phyloP scores from a whole-genome alignment of 2,329 filamentous ascomycete genomes.

The Bipolaris sorokiniana region DNA sequence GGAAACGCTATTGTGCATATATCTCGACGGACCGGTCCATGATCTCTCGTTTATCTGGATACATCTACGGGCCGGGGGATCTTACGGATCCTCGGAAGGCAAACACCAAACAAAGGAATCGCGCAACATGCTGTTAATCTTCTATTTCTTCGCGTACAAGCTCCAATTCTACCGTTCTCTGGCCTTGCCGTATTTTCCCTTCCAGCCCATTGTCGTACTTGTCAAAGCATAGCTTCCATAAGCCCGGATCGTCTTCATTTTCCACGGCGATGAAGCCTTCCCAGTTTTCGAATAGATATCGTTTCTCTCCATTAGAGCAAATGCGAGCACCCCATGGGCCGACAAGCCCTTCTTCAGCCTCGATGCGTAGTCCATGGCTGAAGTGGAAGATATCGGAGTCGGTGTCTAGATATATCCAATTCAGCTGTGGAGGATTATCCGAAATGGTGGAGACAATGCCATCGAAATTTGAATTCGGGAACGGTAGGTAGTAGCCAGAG shows the following conservation, averaged over 20 bases:
- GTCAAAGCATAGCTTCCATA: slow-evolving; percentile 61
- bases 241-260: slow-evolving; percentile 52
- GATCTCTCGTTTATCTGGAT: neutral
- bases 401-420: slow-evolving; percentile 70
- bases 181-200: slow-evolving; percentile 36
- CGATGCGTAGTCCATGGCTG: slow-evolving; percentile 62
- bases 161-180: slow-evolving; percentile 27
- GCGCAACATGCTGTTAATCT: neutral
- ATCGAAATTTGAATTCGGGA: slow-evolving; percentile 53
- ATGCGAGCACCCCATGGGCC: slow-evolving; percentile 64
- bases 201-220: slow-evolving; percentile 52
- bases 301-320: slow-evolving; percentile 68
- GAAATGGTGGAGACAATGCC: slow-evolving; percentile 57
- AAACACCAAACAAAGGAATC: neutral
- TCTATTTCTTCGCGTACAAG: slow-evolving; percentile 22
- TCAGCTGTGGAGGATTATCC: slow-evolving; percentile 64
- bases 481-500: slow-evolving; percentile 56
- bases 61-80: neutral
- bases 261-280: slow-evolving; percentile 64
- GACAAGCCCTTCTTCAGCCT: slow-evolving; percentile 62
- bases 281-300: slow-evolving; percentile 60
- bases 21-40: neutral
- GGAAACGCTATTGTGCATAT: neutral
- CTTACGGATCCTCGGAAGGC: neutral
- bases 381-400: slow-evolving; percentile 52